These are phyloP conservation scores for Alternaria postmessia DNA, from an alignment of 2,329 filamentous ascomycete species.

Conservation along the genomic window DNA sequence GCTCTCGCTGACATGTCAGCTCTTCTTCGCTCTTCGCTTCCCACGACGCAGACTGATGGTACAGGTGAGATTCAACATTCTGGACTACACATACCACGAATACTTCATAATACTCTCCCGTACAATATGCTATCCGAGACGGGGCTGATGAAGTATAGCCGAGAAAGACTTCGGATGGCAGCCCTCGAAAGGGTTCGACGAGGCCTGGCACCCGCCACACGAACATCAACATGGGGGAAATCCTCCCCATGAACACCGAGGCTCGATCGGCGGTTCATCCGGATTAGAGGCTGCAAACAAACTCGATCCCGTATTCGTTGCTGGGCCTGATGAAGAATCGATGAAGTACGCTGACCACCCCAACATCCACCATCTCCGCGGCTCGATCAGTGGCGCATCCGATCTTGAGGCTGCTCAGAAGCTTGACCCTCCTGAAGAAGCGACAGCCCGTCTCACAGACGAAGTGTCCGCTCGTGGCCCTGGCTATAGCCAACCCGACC, in stretches of 20 bases:
- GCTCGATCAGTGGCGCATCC: conserved; percentile 17
- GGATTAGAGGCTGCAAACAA: conserved; percentile 23
- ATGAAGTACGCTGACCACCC: conserved; percentile 17
- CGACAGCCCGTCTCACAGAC: neutral
- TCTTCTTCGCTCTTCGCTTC: neutral
- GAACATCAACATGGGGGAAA: conserved; percentile 5
- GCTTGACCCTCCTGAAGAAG: conserved; percentile 16
- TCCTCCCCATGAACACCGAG: conserved; percentile 21
- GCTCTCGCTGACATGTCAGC: conserved; percentile 17
- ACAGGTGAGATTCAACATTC: conserved; percentile 8
- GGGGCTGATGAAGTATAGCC: neutral
- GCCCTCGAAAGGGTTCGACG: conserved; percentile 6
- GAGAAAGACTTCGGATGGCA: conserved; percentile 8
- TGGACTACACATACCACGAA: neutral
- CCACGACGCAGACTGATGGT: conserved; percentile 15
- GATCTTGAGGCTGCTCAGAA: conserved; percentile 17
- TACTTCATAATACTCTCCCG: neutral
- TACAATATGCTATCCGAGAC: neutral
- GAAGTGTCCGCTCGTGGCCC: conserved; percentile 9
- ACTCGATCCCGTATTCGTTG: conserved; percentile 20
- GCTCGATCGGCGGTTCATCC: conserved; percentile 18
- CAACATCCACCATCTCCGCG: conserved; percentile 16
- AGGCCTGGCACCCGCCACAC: conserved; percentile 2
- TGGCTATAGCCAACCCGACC: conserved; percentile 8
- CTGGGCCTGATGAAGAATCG: conserved; percentile 8